Conservation (phyloP, 139 green algal species). For the Chlorella sp. region DNA sequence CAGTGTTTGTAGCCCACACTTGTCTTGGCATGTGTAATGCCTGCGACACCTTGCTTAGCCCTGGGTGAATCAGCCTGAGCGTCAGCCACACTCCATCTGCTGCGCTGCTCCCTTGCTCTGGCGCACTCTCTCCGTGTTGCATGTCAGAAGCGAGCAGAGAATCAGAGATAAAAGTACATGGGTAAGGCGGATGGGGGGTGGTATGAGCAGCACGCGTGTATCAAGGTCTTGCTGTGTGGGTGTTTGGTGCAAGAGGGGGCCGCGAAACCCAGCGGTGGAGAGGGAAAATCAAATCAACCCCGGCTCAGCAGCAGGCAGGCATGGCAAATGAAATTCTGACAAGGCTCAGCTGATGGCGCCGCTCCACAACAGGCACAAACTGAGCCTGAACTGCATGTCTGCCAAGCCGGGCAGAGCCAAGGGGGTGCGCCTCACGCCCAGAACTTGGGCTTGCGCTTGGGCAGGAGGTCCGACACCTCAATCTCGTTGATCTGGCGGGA, state of each 20-base stretch:
- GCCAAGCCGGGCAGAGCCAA: neutral
- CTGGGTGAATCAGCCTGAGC: too few relatives aligned
- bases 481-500: constrained; percentile 75
- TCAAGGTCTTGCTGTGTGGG: neutral
- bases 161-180: neutral
- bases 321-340: too few relatives aligned
- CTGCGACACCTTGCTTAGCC: too few relatives aligned
- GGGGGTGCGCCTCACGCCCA: constrained; percentile 62
- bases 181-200: neutral
- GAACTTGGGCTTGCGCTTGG: constrained; percentile 76
- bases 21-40: too few relatives aligned
- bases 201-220: neutral
- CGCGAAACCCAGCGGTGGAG: neutral
- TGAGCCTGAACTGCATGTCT: neutral
- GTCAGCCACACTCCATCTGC: too few relatives aligned
- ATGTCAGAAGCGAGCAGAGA: neutral
- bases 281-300: too few relatives aligned
- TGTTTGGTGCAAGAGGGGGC: neutral
- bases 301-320: too few relatives aligned
- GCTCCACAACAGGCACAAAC: too few relatives aligned
- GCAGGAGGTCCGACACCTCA: constrained; percentile 72
- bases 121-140: neutral
- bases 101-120: too few relatives aligned
- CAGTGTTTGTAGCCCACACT: too few relatives aligned
- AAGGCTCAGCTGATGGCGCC: too few relatives aligned